Conservation (phyloP, 352 stramenopile species). For the Pelagophyceae sp. region DNA sequence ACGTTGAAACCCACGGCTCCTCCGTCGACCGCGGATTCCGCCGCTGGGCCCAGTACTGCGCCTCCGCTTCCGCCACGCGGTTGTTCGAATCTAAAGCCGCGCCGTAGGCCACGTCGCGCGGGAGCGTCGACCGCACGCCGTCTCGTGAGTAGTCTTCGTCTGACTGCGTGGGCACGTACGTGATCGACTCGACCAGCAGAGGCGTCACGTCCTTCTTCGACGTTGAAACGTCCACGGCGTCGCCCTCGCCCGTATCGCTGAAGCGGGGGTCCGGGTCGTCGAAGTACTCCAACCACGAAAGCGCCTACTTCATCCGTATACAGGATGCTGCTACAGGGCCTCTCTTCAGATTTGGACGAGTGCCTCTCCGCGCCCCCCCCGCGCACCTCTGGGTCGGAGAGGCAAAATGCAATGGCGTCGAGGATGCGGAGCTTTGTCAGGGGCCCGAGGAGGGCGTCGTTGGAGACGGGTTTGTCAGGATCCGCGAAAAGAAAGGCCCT, state of each 20-base stretch:
- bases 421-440: constrained; percentile 4
- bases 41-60: background rate
- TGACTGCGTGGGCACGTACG: background rate
- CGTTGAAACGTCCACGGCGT: background rate
- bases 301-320: no score
- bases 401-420: background rate
- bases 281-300: constrained; percentile 13
- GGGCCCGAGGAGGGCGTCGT: background rate
- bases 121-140: background rate
- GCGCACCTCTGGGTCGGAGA: background rate
- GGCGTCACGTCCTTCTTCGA: background rate
- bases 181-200: background rate
- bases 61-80: background rate
- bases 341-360: no score
- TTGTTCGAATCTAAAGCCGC: background rate
- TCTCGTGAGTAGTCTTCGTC: background rate
- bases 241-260: background rate
- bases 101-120: background rate
- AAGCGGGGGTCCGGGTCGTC: constrained; percentile 6
- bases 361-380: no score
- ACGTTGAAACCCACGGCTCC: background rate
- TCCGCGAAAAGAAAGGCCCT: background rate
- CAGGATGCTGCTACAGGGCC: no score
- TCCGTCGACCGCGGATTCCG: background rate
- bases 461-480: background rate